Base-by-base conservation (phyloP, 2,329 filamentous ascomycete species). In the Venturia aucupariae region DNA sequence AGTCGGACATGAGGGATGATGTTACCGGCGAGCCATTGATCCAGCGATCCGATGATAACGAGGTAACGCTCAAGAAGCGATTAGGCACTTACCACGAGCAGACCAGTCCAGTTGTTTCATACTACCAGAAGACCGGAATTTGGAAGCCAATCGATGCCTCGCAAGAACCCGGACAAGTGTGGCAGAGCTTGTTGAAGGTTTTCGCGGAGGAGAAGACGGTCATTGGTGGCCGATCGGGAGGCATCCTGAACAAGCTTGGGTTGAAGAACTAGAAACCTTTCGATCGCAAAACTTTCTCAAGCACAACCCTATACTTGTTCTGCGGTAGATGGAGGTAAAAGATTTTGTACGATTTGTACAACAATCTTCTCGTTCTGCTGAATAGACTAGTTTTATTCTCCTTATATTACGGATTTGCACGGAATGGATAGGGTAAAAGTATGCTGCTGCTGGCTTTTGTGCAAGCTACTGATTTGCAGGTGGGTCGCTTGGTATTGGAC, bases 51-150 rank as follows among this genome's bases (percentile, higher is more conserved):
- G 94, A 99, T 76, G 94, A 99, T 82, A 99, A 97, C 77, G 92
- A 90, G 71, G 93, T 92, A 10, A 91, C 94, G 55, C 85, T 99
- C 69, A 93, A 92, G 85, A 99, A 97, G 87, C 89, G 94, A 68
- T 84, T 99, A 66, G 82, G 82, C 48, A 97, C 93, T 66, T 99
- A 99, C 80, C 94, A 99, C 81, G 82, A 86, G 70, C 94, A 99
- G 85, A 99, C 94, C 41, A 80, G 86, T 55, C 94, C 94, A 24
- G 94, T 99, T 61, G 92, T 96, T 68, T 84, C 86, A 66, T 99
- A 99, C 84, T 99, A 99, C 86, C 90, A 95, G 81, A 91, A 92
- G 80, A 96, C 90, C 61, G 92, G 92, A 70, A 97, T 99, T 82
- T 99, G 94, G 94, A 89, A 88, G 78, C 89, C 89, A 68, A 86